These are phyloP conservation scores for Crotalaria pallida DNA, from an alignment of 306 rosid species.

Conservation along the genomic window DNA sequence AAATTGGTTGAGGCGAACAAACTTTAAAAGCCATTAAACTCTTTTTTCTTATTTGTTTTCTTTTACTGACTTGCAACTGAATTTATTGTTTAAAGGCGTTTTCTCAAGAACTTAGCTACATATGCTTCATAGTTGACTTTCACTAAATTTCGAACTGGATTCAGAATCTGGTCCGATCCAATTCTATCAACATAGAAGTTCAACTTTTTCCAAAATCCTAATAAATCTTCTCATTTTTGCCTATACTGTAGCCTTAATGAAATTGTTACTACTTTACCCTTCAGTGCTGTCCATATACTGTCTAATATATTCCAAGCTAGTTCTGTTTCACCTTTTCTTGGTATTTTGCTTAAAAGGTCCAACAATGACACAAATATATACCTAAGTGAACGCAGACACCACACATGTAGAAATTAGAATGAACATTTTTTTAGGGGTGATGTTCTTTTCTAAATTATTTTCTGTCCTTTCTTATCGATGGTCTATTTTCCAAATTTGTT, in stretches of 20 bases:
- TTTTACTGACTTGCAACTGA: neutral
- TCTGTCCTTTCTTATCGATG: neutral
- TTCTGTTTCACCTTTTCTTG: neutral
- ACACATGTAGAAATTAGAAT: neutral
- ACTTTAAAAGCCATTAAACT: neutral
- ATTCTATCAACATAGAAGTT: neutral
- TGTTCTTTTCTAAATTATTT: neutral
- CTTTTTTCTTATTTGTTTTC: neutral
- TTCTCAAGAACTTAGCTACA: too few relatives aligned
- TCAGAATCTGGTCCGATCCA: neutral
- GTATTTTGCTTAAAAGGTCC: neutral
- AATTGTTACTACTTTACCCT: neutral
- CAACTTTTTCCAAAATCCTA: neutral
- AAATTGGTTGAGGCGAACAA: neutral
- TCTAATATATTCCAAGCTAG: neutral
- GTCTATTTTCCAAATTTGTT: neutral
- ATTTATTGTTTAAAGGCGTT: neutral
- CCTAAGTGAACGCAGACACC: neutral
- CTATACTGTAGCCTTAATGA: neutral
- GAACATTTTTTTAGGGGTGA: neutral
- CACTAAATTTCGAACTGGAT: neutral
- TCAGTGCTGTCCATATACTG: neutral
- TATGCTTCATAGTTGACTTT: too few relatives aligned
- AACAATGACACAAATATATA: neutral
- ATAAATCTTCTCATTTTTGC: neutral